Conservation (phyloP, 1,139 yeast genomes). For the Yamadazyma blattariae region DNA sequence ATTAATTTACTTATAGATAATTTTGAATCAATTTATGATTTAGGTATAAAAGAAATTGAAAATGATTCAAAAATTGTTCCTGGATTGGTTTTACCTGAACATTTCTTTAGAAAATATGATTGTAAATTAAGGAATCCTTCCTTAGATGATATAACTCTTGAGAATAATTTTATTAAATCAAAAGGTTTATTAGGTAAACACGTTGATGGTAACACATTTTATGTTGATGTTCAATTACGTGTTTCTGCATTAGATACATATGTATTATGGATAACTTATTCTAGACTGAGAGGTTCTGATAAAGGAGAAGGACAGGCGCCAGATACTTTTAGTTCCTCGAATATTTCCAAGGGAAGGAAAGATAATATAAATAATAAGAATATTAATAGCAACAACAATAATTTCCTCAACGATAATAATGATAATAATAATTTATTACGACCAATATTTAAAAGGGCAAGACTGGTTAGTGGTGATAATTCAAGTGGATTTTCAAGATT, state of each 20-base stretch:
- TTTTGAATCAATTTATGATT: slow-evolving; percentile 52
- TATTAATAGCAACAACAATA: too few relatives aligned
- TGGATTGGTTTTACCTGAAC: slow-evolving; percentile 77
- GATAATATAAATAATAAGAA: neutral
- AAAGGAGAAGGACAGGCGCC: neutral
- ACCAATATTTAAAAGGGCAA: slow-evolving; percentile 11
- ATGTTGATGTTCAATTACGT: slow-evolving; percentile 77
- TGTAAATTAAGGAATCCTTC: slow-evolving; percentile 22
- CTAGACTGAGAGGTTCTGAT: slow-evolving; percentile 33
- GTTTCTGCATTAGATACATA: slow-evolving; percentile 58
- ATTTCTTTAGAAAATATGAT: slow-evolving; percentile 68
- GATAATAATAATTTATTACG: neutral
- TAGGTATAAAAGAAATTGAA: slow-evolving; percentile 36
- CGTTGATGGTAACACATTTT: slow-evolving; percentile 61
- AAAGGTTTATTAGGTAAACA: slow-evolving; percentile 68
- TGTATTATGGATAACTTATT: slow-evolving; percentile 86
- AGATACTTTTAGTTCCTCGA: neutral
- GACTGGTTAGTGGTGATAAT: slow-evolving; percentile 13
- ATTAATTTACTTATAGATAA: slow-evolving; percentile 65
- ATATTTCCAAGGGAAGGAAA: neutral
- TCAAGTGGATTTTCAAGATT: slow-evolving; percentile 20
- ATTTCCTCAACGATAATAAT: neutral
- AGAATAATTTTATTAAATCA: slow-evolving; percentile 54
- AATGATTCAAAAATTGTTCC: slow-evolving; percentile 43
- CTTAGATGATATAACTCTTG: slow-evolving; percentile 21